These are phyloP conservation scores for Lophium mytilinum DNA, from an alignment of 495 filamentous ascomycete genomes.

Conservation along the genomic window DNA sequence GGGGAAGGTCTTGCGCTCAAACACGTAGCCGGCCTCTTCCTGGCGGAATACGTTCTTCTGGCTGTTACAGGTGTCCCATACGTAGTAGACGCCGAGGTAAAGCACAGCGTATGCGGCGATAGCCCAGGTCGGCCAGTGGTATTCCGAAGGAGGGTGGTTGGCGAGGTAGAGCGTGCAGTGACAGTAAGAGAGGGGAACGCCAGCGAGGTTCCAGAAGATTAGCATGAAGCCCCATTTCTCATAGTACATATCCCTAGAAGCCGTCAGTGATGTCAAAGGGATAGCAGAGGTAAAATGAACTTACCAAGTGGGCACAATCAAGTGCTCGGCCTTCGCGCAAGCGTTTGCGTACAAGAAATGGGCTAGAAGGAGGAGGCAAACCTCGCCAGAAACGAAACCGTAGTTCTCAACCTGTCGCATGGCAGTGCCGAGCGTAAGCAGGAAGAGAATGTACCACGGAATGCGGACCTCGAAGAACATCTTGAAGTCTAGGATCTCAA, in stretches of 20 bases:
- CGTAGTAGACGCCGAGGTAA: conserved; percentile 84
- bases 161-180: conserved; percentile 93
- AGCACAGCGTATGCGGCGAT: conserved; percentile 55
- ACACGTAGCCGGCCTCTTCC: conserved; percentile 63
- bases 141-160: conserved; percentile 73
- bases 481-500: conserved; percentile 91
- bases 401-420: conserved; percentile 81
- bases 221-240: conserved; percentile 99
- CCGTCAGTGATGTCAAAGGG: conserved; percentile 8
- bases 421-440: conserved; percentile 67
- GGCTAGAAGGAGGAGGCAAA: conserved; percentile 81
- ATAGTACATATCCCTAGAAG: conserved; percentile 82
- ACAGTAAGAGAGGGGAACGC: conserved; percentile 92
- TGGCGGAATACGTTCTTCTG: conserved; percentile 95
- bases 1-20: conserved; percentile 79
- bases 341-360: conserved; percentile 96
- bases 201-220: conserved; percentile 98
- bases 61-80: conserved; percentile 85
- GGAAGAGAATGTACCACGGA: conserved; percentile 90
- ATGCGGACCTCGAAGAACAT: conserved; percentile 99
- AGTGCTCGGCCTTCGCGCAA: conserved; percentile 92
- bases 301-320: conserved; percentile 84
- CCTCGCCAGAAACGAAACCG: conserved; percentile 86
- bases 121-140: conserved; percentile 65
- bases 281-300: conserved; percentile 8